These are phyloP conservation scores for Chaetoceros muelleri DNA, from an alignment of 108 stramenopile species.

Conservation along the genomic window DNA sequence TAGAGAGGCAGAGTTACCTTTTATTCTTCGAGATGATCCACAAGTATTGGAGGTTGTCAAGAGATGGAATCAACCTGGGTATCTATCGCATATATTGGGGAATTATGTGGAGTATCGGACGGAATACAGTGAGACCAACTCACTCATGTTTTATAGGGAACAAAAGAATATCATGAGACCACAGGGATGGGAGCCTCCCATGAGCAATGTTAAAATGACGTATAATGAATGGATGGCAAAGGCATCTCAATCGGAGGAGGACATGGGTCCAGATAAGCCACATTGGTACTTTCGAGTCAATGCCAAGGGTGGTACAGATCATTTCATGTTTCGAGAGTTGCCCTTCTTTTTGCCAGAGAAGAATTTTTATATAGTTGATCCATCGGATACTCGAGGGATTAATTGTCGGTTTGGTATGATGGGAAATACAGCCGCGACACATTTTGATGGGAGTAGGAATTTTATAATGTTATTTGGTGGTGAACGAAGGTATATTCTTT, in stretches of 20 bases:
- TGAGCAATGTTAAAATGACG: conserved; percentile 54
- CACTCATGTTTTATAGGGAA: conserved; percentile 90
- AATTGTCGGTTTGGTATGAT: conserved; percentile 94
- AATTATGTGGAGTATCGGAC: conserved; percentile 43
- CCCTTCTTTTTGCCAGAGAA: conserved; percentile 35
- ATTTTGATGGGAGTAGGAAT: conserved; percentile 77
- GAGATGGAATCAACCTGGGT: conserved; percentile 79
- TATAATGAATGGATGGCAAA: conserved; percentile 79
- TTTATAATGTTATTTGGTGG: conserved; percentile 65
- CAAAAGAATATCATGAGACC: conserved; percentile 5
- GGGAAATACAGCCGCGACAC: conserved; percentile 81
- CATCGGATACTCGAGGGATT: conserved; percentile 54
- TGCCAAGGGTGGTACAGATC: conserved; percentile 24
- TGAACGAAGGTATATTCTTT: conserved; percentile 75
- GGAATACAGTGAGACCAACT: conserved; percentile 79
- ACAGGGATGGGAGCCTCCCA: conserved; percentile 67
- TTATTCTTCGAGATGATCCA: conserved; percentile 89
- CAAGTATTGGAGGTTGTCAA: conserved; percentile 59
- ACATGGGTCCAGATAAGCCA: conserved; percentile 48
- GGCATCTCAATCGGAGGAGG: conserved; percentile 58
- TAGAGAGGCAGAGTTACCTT: conserved; percentile 88
- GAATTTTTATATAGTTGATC: conserved; percentile 58
- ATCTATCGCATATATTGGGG: conserved; percentile 68
- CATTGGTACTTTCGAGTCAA: conserved; percentile 91
- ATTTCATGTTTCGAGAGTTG: conserved; percentile 43